phyloP scores from a whole-genome alignment of 805 yeast species.

The Cyberlindnera maritima region DNA sequence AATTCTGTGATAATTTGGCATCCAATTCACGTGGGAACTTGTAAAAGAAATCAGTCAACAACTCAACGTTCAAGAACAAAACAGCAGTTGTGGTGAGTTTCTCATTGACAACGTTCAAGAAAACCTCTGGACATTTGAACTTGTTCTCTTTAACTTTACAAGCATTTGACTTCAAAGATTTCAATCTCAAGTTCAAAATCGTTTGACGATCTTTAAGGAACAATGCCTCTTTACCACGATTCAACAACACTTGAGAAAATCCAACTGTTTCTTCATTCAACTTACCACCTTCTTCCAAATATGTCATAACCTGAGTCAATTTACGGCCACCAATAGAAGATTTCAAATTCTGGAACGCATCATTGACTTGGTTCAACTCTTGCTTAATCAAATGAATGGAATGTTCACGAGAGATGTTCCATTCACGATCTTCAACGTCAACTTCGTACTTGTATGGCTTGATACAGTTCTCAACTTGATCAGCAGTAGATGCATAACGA shows the following conservation, averaged over 20 bases:
- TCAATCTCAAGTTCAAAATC: constrained; percentile 70
- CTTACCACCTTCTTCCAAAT: constrained; percentile 41
- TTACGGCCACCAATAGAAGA: constrained; percentile 80
- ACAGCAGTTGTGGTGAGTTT: constrained; percentile 93
- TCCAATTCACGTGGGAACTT: constrained; percentile 95
- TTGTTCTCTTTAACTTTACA: constrained; percentile 80
- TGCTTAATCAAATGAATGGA: constrained; percentile 72
- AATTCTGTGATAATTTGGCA: constrained; percentile 56
- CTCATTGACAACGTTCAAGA: constrained; percentile 87
- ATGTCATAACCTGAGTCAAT: constrained; percentile 76
- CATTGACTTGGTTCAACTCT: constrained; percentile 80
- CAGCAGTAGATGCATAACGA: constrained; percentile 88
- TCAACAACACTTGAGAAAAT: constrained; percentile 71
- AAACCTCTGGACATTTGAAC: constrained; percentile 92
- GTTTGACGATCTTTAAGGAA: constrained; percentile 73
- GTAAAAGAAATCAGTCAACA: constrained; percentile 91
- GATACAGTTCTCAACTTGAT: constrained; percentile 97
- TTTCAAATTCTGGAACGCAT: constrained; percentile 55
- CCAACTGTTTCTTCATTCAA: constrained; percentile 72
- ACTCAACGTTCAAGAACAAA: constrained; percentile 86
- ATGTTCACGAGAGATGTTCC: constrained; percentile 80
- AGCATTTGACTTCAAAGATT: constrained; percentile 67
- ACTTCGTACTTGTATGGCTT: constrained; percentile 97
- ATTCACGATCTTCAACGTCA: constrained; percentile 93
- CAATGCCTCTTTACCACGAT: constrained; percentile 79